Evolutionary conservation across 2,329 filamentous ascomycete genomes (phyloP), one percentile per base, ranked within the genome.

Genomic region (Fusarium multiceps): DNA sequence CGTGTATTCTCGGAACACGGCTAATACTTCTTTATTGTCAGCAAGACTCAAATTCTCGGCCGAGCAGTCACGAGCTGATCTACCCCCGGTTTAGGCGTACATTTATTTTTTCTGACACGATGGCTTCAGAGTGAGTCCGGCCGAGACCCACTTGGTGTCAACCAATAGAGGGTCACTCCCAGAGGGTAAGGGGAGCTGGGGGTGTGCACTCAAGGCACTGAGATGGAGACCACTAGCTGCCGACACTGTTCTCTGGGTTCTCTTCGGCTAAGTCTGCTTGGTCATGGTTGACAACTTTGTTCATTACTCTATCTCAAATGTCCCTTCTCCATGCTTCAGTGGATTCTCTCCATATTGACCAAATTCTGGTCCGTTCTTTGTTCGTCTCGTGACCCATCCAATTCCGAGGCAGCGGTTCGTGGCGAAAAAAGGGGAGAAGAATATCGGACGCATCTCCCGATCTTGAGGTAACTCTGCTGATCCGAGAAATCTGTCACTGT

Each of bases 41-140:
- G 25, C 21, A 60, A 60, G 46, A 50, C 21, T 25, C 16, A 28
- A 32, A 46, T 40, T 71, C 57, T 71, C 63, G 68, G 67, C 68
- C 68, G 68, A 69, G 51, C 45, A 23, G 63, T 70, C 67, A 70
- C 67, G 68, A 65, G 68, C 20, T 47, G 27, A 32, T 4, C 48
- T 30, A 41, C 55, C 59, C 59, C 48, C 43, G 28, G 43, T 34
- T 67, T 63, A 30, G 61, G 67, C 54, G 66, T 59, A 53, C 34
- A 10, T n/a, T 11, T n/a, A n/a, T n/a, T 43, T 58, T 60, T 51
- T 51, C 63, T 66, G 63, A 66, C 63, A 67, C 63, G 63, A 66
- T 66, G 63, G 63, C 62, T 66, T 51, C 62, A 66, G 49, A 66
- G 45, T 67, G 63, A 66, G 61, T 66, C 63, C 63, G 63, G 63